Conservation (phyloP, 2,329 filamentous ascomycete genomes). For the Pezicula neosporulosa region DNA sequence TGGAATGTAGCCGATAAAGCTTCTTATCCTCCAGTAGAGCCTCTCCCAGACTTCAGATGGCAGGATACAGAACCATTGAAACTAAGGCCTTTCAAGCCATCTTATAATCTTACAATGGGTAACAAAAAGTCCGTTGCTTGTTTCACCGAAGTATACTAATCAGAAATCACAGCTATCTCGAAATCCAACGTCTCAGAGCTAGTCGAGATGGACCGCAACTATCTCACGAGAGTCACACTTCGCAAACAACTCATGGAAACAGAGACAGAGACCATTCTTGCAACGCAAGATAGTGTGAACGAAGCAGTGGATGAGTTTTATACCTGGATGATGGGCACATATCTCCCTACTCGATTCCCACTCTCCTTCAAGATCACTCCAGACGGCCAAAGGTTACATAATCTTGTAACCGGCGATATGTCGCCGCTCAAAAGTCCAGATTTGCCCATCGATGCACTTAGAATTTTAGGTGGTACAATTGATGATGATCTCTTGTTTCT, state of each 20-base stretch:
- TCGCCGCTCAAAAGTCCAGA: conserved; percentile 31
- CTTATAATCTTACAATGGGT: conserved; percentile 64
- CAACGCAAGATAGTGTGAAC: conserved; percentile 31
- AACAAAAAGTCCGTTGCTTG: conserved; percentile 8
- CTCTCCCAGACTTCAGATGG: conserved; percentile 48
- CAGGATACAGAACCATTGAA: conserved; percentile 45
- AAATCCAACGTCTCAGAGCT: conserved; percentile 48
- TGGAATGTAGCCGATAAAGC: background rate
- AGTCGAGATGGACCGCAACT: conserved; percentile 58
- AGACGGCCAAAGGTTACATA: conserved; percentile 34
- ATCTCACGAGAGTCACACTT: conserved; percentile 46
- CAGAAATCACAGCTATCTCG: conserved; percentile 41
- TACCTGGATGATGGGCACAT: conserved; percentile 46
- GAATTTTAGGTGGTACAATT: conserved; percentile 45
- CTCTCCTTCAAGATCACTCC: conserved; percentile 38
- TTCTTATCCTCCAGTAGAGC: conserved; percentile 10
- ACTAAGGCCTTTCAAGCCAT: conserved; percentile 55
- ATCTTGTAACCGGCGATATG: conserved; percentile 40
- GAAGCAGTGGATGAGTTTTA: conserved; percentile 54
- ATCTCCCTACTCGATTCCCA: conserved; percentile 55
- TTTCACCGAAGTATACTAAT: no score
- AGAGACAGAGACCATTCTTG: conserved; percentile 36
- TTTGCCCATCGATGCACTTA: conserved; percentile 36
- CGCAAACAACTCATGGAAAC: conserved; percentile 43
- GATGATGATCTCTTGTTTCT: conserved; percentile 60